Evolutionary conservation across 345 rosid species (phyloP).

Genomic region (Stellera chamaejasme): DNA sequence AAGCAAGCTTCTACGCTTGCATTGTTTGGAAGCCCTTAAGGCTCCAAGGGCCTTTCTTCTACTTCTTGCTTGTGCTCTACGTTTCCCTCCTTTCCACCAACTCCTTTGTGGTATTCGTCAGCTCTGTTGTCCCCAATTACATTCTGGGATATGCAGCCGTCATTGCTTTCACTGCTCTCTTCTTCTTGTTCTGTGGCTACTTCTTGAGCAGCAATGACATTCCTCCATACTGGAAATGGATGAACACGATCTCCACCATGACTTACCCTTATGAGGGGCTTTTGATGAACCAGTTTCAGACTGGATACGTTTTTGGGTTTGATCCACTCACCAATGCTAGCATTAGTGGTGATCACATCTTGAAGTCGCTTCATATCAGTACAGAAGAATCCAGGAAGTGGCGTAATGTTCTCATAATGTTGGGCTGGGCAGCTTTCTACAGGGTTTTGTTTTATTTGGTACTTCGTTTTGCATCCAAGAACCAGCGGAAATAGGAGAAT

Average conservation of each 20-base stretch:
- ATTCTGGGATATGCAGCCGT: constrained; percentile 60
- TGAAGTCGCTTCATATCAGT: constrained; percentile 26
- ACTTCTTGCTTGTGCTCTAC: constrained; percentile 50
- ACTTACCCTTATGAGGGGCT: constrained; percentile 63
- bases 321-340: constrained; percentile 1
- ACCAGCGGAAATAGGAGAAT: constrained; percentile 35
- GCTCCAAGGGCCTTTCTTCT: constrained; percentile 41
- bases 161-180: constrained; percentile 58
- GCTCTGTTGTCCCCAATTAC: constrained; percentile 60
- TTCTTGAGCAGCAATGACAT: constrained; percentile 47
- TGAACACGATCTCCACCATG: constrained; percentile 68
- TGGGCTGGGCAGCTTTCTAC: constrained; percentile 57
- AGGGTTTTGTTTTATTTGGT: constrained; percentile 46
- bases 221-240: constrained; percentile 50
- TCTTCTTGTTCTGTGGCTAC: constrained; percentile 65
- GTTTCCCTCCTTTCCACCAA: constrained; percentile 58
- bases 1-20: constrained; percentile 41
- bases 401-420: constrained; percentile 34
- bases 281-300: constrained; percentile 56
- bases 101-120: constrained; percentile 63
- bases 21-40: constrained; percentile 47
- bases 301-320: constrained; percentile 11
- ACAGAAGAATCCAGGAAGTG: constrained; percentile 28
- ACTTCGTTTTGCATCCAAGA: constrained; percentile 57
- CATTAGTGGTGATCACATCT: constrained; percentile 20